phyloP scores from a whole-genome alignment of 1,284 basidiomycete species.

The Chondrostereum purpureum region DNA sequence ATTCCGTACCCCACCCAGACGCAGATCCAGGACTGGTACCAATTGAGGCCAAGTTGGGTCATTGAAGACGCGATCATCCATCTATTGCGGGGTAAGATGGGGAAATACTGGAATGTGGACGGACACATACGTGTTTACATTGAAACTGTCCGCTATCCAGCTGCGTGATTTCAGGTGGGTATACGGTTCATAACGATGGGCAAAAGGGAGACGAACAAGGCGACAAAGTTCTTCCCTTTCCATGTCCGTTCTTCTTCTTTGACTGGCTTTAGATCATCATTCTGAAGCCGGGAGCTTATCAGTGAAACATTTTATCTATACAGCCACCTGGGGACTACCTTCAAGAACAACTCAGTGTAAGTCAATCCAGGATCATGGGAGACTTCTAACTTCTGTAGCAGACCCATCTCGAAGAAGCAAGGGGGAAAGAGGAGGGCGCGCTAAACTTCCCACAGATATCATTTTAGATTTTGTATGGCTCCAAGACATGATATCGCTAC shows the following conservation, averaged over 20 bases:
- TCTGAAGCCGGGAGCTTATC: no score
- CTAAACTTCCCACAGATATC: no score
- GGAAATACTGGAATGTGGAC: slow-evolving; percentile 8
- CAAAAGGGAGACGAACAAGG: slow-evolving; percentile 44
- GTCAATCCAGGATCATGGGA: background rate
- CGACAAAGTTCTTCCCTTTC: slow-evolving; percentile 54
- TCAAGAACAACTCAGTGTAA: background rate
- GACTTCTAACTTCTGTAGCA: background rate
- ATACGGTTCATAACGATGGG: background rate
- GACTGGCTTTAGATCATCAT: slow-evolving; percentile 60
- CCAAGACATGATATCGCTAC: no score
- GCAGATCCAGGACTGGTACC: slow-evolving; percentile 81
- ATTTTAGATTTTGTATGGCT: no score
- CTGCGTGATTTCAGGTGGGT: slow-evolving; percentile 26
- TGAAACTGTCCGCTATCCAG: slow-evolving; percentile 79
- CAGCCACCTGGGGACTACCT: no score
- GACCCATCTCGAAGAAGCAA: no score
- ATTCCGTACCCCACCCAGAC: slow-evolving; percentile 74
- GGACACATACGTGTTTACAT: slow-evolving; percentile 65
- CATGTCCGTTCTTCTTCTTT: slow-evolving; percentile 51
- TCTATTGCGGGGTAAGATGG: slow-evolving; percentile 24
- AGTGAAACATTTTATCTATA: no score
- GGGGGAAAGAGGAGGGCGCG: no score
- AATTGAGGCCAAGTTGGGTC: slow-evolving; percentile 68
- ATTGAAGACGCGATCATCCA: slow-evolving; percentile 76